These are phyloP conservation scores for Pilaira anomala DNA, from an alignment of 192 early-diverging fungal genomes.

Conservation along the genomic window DNA sequence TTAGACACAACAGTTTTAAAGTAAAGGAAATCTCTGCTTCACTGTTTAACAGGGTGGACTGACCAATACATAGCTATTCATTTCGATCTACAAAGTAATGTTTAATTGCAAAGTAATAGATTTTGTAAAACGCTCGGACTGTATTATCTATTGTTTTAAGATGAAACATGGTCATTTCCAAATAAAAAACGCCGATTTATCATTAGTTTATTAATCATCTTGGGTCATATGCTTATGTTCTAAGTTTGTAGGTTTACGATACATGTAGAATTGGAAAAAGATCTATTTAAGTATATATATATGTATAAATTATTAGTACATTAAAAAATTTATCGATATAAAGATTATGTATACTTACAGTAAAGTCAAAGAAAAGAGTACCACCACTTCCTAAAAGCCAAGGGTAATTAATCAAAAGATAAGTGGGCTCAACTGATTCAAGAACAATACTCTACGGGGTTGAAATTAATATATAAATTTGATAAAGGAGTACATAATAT, in stretches of 20 bases:
- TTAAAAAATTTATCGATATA: background rate
- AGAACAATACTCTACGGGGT: slow-evolving; percentile 63
- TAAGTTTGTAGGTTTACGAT: slow-evolving; percentile 15
- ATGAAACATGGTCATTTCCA: too few relatives aligned
- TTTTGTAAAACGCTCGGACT: too few relatives aligned
- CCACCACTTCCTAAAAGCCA: slow-evolving; percentile 76
- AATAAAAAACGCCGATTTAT: too few relatives aligned
- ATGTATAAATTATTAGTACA: background rate
- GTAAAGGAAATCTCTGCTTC: too few relatives aligned
- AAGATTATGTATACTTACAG: slow-evolving; percentile 52
- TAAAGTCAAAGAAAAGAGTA: slow-evolving; percentile 74
- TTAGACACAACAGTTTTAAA: too few relatives aligned
- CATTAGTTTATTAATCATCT: background rate
- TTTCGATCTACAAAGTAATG: too few relatives aligned
- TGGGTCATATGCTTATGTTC: background rate
- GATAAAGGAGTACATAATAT: too few relatives aligned
- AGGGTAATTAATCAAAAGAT: slow-evolving; percentile 66
- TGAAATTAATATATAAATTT: background rate
- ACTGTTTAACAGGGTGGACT: too few relatives aligned
- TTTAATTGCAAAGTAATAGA: too few relatives aligned
- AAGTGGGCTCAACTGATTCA: slow-evolving; percentile 61
- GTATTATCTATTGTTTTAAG: too few relatives aligned
- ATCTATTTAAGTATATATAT: slow-evolving; percentile 20
- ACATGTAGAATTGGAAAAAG: slow-evolving; percentile 36
- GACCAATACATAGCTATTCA: too few relatives aligned